Base-by-base conservation (phyloP, 495 filamentous ascomycete genomes). In the Aspergillus haitiensis region DNA sequence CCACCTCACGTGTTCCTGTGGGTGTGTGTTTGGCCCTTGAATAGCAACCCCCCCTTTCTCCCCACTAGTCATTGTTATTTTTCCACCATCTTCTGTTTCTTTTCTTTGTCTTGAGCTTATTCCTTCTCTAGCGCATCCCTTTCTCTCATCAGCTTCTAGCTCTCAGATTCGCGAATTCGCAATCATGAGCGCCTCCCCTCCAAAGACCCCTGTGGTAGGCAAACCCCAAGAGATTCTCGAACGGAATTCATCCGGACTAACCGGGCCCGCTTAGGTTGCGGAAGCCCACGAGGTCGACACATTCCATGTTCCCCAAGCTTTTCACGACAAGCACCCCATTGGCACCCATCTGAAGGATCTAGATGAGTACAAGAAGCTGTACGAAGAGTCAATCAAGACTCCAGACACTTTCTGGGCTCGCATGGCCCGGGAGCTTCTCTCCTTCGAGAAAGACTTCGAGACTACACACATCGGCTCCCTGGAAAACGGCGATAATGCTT, bases 381-480 rank as follows among this genome's bases (percentile, higher is more conserved):
- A 98, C 81, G 93, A 97, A 66, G 90, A 98, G 74, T 98, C 94
- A 9, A 97, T 98, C 70, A 86, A 88, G 66, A 81, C 92, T 62
- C 93, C 94, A 55, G 77, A 94, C 58, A 88, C 88, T 71, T 98
- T 98, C 86, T 98, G 93, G 91, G 90, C 79, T 42, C 82, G 82
- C 58, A 80, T 84, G 74, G 95, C 93, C 31, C 88, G 92, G 46
- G 93, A 98, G 65, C 85, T 97, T 40, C 83, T 98, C 60, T 86
- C 89, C 49, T 98, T 96, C 88, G 86, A 91, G 64, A 82, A 81
- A 57, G 93, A 97, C 71, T 98, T 98, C 75, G 79, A 97, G 70
- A 98, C 94, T 13, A 93, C 96, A 15, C 86, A 85, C 69, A 81
- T 77, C 64, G 94, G 94, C 50, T 86, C 84, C 12, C 84, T 98